phyloP scores from a whole-genome alignment of 164 flowering plant genomes.

The Saururus chinensis region DNA sequence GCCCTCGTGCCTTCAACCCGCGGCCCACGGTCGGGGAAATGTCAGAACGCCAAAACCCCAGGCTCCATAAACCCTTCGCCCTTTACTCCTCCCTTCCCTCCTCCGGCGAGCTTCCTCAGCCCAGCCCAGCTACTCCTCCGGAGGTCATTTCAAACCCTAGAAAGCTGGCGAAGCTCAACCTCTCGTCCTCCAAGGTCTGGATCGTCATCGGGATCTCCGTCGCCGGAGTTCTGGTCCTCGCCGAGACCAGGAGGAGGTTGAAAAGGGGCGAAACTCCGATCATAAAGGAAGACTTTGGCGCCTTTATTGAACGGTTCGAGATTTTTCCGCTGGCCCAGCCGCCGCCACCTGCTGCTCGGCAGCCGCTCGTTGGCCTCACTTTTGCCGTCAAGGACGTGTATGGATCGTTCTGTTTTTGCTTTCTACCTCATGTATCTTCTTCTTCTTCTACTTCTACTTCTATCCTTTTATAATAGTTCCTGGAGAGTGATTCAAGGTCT shows the following conservation, averaged over 20 bases:
- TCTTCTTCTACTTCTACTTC: neutral
- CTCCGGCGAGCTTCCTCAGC: neutral
- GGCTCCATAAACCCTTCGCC: no score
- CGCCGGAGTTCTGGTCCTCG: conserved; percentile 56
- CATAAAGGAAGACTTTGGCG: conserved; percentile 58
- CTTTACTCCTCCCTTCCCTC: neutral
- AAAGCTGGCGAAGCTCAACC: conserved; percentile 18
- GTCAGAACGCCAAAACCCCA: neutral
- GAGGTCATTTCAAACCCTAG: neutral
- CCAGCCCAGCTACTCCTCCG: no score
- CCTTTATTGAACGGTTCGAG: conserved; percentile 63
- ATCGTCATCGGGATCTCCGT: conserved; percentile 63
- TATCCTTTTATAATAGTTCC: neutral
- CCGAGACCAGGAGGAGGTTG: conserved; percentile 35
- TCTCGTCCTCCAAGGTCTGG: conserved; percentile 61
- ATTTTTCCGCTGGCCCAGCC: conserved; percentile 75
- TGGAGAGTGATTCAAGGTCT: neutral
- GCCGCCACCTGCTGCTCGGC: conserved; percentile 82
- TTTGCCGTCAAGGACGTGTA: conserved; percentile 83
- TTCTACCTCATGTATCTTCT: neutral
- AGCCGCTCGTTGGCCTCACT: conserved; percentile 48
- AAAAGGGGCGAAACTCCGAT: conserved; percentile 9
- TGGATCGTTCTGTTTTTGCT: conserved; percentile 8
- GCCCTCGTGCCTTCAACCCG: no score
- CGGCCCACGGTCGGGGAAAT: no score